Evolutionary conservation across 805 yeast species (phyloP), one percentile per base, ranked within the genome.

Genomic region (Scheffersomyces stipitis): DNA sequence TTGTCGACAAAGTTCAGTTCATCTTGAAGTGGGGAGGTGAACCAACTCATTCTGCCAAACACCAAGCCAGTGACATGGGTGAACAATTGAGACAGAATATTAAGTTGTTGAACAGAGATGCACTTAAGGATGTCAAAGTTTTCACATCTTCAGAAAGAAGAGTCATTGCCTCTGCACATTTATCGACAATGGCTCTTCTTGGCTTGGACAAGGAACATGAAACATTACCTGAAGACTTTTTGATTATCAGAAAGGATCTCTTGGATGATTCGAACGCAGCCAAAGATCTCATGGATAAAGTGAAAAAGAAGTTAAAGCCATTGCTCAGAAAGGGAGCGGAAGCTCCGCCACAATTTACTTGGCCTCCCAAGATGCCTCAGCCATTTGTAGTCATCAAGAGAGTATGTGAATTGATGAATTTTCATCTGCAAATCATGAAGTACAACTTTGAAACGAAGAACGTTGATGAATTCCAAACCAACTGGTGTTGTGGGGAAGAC

Each of bases 11-110:
- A 58, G 97, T 91, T 16, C 99, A 93, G 62, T 81, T 93, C 45
- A 95, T 93, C 44, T 71, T 93, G 51, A 93, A 93, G 60, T 93
- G 99, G 99, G 99, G 99, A 51, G 99, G 99, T 45, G 99, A 93
- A 62, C 97, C 99, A 4, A 93, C 99, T 1, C 99, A 93, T 60
- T 89, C 97, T 8, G 97, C 98, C 2, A 78, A 83, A 45, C 86
- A 88, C 58, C 99, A 93, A 65, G 95, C 96, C 1, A 76, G 83
- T 18, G 99, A 93, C 61, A 78, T 93, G 14, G 99, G 99, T 36
- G 98, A 91, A 56, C 96, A 90, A 62, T 76, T 86, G 67, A 81
- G 99, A 54, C 96, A 91, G 58, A 96, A 93, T 60, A 76, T 89
- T 50, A 83, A 86, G 55, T 72, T 93, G 41, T 71, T 93, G 56